Conservation (phyloP, 805 yeast genomes). For the Brettanomyces naardenensis region DNA sequence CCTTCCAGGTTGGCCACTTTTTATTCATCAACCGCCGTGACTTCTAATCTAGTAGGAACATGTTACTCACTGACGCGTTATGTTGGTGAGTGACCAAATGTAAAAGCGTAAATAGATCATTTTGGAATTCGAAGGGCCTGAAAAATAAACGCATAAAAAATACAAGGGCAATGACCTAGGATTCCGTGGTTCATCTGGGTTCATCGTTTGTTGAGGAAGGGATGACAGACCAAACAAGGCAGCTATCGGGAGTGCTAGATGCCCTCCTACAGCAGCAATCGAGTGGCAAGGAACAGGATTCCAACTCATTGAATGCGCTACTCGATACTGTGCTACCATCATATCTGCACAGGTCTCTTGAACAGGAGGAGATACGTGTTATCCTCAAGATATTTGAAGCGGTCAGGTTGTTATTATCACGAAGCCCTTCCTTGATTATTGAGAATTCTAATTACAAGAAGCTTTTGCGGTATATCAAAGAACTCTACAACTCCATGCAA, state of each 20-base stretch:
- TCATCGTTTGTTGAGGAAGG: no score
- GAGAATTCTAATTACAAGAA: conserved; percentile 15
- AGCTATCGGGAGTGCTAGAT: conserved; percentile 21
- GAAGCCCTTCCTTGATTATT: conserved; percentile 19
- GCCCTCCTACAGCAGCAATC: conserved; percentile 20
- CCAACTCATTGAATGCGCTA: conserved; percentile 23
- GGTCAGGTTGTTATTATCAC: conserved; percentile 13
- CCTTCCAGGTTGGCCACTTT: no score
- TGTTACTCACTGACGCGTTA: no score
- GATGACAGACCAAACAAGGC: conserved; percentile 16
- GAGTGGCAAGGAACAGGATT: conserved; percentile 19
- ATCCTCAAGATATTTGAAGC: conserved; percentile 23
- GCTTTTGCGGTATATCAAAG: conserved; percentile 14
- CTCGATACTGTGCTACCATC: conserved; percentile 22
- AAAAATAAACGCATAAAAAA: no score
- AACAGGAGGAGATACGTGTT: conserved; percentile 12
- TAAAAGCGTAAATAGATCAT: no score
- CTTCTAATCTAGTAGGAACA: no score
- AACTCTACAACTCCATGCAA: conserved; percentile 20
- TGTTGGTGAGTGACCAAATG: no score
- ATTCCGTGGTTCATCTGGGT: no score
- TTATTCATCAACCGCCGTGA: no score
- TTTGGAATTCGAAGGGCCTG: no score
- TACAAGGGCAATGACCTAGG: no score
- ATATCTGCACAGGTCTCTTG: conserved; percentile 11